A percentile compares a stretch with the other conserved stretches of the same genome.
Evolutionary conservation across 129 eudicot genomes (phyloP).

Genomic region (Centaurea solstitialis): DNA sequence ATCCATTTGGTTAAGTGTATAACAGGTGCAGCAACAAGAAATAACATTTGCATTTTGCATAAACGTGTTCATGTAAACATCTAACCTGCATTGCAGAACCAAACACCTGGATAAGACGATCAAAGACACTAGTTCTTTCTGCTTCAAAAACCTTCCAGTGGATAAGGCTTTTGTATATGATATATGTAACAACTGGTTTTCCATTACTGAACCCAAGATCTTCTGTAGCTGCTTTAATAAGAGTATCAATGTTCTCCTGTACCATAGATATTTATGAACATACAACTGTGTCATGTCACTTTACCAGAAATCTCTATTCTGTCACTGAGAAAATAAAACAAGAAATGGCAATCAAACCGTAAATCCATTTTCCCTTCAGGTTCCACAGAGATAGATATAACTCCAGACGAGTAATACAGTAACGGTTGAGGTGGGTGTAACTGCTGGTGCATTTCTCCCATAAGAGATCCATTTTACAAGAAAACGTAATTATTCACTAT

Average conservation of each 20-base stretch:
- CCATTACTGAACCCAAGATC: slow-evolving; percentile 91
- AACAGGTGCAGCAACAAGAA: not conserved
- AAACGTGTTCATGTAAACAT: slow-evolving; percentile 4
- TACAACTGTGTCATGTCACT: not conserved
- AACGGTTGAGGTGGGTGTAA: not conserved
- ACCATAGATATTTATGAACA: slow-evolving; percentile 9
- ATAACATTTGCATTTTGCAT: not conserved
- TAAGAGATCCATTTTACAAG: not conserved
- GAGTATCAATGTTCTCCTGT: slow-evolving; percentile 91
- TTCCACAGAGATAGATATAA: not conserved
- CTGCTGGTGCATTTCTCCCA: not conserved
- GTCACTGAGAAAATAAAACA: not conserved
- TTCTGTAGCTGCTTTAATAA: slow-evolving; percentile 68
- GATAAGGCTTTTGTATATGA: slow-evolving; percentile 87
- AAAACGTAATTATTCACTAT: not conserved
- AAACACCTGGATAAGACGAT: slow-evolving; percentile 84
- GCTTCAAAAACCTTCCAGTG: slow-evolving; percentile 98
- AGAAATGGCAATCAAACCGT: not conserved
- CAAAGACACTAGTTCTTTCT: slow-evolving; percentile 86
- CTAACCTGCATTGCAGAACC: slow-evolving; percentile 91
- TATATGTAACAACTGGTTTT: slow-evolving; percentile 87
- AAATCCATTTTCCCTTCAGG: not conserved
- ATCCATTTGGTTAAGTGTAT: not conserved
- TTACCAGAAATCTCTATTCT: not conserved
- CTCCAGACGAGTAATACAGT: not conserved